These are phyloP conservation scores for Pseudocercospora vitis DNA, from an alignment of 2,329 filamentous ascomycete species.

Conservation along the genomic window DNA sequence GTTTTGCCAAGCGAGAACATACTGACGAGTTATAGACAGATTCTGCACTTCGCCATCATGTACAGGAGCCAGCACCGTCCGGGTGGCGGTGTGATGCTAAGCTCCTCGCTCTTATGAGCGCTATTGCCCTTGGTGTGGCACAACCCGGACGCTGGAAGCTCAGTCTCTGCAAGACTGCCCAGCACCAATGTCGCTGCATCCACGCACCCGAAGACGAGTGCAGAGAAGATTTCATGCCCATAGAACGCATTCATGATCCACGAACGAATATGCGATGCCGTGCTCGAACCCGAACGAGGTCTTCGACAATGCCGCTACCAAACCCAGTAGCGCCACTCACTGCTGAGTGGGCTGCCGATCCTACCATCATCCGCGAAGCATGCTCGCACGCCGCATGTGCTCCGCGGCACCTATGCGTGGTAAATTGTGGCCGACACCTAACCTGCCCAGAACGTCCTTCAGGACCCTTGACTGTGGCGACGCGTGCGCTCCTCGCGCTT, in stretches of 20 bases:
- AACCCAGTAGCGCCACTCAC: not conserved
- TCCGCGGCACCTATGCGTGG: not conserved
- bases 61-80: slow-evolving; percentile 23
- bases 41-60: not conserved
- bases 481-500: too few relatives aligned
- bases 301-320: not conserved
- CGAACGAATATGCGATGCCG: not conserved
- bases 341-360: not conserved
- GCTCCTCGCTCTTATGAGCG: slow-evolving; percentile 17
- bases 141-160: not conserved
- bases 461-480: too few relatives aligned
- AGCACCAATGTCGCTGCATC: slow-evolving; percentile 18
- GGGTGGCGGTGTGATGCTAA: slow-evolving; percentile 23
- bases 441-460: too few relatives aligned
- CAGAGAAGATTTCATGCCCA: slow-evolving; percentile 15
- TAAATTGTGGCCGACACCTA: too few relatives aligned
- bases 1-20: not conserved
- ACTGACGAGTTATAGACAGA: not conserved
- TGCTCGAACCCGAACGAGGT: slow-evolving; percentile 1
- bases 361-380: not conserved
- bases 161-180: slow-evolving; percentile 19
- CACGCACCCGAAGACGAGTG: slow-evolving; percentile 17
- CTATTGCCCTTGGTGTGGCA: not conserved
- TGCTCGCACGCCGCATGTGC: slow-evolving; percentile 1
- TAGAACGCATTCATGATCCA: slow-evolving; percentile 25